phyloP scores from a whole-genome alignment of 2,329 filamentous ascomycete genomes.

The Madurella fahalii region DNA sequence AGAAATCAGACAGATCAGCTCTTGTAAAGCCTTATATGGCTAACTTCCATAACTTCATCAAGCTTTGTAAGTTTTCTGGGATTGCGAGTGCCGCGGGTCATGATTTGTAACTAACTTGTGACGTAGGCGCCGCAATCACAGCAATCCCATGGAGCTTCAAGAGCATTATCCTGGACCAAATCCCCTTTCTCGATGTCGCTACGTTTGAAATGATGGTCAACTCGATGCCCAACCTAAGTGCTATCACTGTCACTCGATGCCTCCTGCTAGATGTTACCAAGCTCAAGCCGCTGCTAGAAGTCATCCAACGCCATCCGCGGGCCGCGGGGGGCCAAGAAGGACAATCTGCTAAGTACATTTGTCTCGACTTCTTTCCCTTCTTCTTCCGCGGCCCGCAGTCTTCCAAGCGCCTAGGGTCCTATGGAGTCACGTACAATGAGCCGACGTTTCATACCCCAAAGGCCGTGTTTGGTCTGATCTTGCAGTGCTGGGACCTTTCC shows the following conservation, averaged over 20 bases:
- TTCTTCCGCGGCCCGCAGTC: conserved; percentile 20
- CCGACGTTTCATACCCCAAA: conserved; percentile 23
- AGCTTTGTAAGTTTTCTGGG: conserved; percentile 12
- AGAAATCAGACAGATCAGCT: neutral
- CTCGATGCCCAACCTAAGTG: conserved; percentile 21
- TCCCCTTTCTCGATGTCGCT: conserved; percentile 16
- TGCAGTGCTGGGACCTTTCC: conserved; percentile 10
- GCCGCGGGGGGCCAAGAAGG: neutral
- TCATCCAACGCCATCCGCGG: conserved; percentile 15
- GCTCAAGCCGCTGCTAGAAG: conserved; percentile 13
- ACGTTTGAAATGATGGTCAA: conserved; percentile 20
- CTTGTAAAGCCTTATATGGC: conserved; percentile 5
- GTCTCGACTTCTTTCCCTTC: conserved; percentile 20
- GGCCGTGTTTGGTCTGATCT: conserved; percentile 16
- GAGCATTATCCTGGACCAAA: conserved; percentile 18
- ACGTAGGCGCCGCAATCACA: conserved; percentile 4
- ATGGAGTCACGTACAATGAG: conserved; percentile 20
- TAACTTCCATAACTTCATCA: conserved; percentile 2
- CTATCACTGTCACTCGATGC: conserved; percentile 21
- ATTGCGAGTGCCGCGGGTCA: neutral
- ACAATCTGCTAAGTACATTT: conserved; percentile 6
- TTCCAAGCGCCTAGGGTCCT: conserved; percentile 12
- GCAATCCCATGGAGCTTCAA: conserved; percentile 9
- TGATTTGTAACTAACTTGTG: neutral
- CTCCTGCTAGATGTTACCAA: conserved; percentile 21